Evolutionary conservation across 257 asterid genomes (phyloP).

Genomic region (Asclepias syriaca): DNA sequence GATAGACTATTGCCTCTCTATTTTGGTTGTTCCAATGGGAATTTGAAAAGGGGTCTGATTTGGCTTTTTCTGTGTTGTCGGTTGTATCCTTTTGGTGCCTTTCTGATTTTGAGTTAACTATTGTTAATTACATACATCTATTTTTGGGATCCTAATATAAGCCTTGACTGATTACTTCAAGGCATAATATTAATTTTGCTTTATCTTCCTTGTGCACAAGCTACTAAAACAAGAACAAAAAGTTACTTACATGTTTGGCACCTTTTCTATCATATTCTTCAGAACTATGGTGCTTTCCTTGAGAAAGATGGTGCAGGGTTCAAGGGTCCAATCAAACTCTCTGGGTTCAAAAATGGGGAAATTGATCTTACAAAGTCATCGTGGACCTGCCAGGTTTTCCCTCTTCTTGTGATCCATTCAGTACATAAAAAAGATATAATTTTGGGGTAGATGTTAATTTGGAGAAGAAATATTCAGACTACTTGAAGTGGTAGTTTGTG

Average conservation of each 20-base stretch:
- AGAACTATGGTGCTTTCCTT: slow-evolving; percentile 92
- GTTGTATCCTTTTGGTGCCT: background rate
- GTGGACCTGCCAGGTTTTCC: slow-evolving; percentile 82
- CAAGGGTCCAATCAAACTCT: slow-evolving; percentile 68
- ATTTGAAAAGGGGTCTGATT: background rate
- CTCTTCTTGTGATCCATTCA: background rate
- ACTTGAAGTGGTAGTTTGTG: background rate
- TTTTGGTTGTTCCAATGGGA: background rate
- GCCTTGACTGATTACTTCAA: background rate
- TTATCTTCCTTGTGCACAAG: background rate
- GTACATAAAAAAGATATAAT: background rate
- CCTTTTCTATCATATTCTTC: slow-evolving; percentile 11
- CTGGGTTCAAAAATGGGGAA: slow-evolving; percentile 66
- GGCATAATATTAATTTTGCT: background rate
- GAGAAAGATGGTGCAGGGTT: slow-evolving; percentile 97
- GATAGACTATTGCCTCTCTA: background rate
- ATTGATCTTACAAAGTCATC: slow-evolving; percentile 45
- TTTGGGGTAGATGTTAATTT: background rate
- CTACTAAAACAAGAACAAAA: background rate
- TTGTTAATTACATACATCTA: background rate
- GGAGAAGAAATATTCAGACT: background rate
- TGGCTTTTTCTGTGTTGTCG: background rate
- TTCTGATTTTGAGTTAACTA: background rate
- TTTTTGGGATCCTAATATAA: background rate
- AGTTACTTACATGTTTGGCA: slow-evolving; percentile 1